Base-by-base conservation (phyloP, 2,329 filamentous ascomycete species). In the Dactylonectria estremocensis region DNA sequence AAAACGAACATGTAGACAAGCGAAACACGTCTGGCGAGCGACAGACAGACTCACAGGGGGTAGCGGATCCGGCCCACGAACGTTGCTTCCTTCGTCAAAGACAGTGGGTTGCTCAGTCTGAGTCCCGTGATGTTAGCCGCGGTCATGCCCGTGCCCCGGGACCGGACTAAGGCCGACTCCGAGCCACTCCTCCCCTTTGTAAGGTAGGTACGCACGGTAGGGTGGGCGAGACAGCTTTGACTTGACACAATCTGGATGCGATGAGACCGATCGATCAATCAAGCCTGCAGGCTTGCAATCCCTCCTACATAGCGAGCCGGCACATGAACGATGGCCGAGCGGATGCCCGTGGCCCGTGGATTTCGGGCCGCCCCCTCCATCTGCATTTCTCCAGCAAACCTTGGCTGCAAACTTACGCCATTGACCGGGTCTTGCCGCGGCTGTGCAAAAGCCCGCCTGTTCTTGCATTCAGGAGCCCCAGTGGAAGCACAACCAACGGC, bases 241-340 rank as follows among this genome's bases (percentile, higher is more conserved):
- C 24, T 28, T 43, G 40, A n/a, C 40, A 8, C 14, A 18, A 14
- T n/a, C 37, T 14, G 40, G 40, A 43, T 43, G 40, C 7, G 24
- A 28, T 28, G 7, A 10, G n/a, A n/a, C 50, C 33, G 45, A 46
- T 62, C 59, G 46, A 55, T 62, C 59, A 62, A 43, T 55, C 50
- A 62, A 62, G 50, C 50, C 24, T 28, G 24, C 24, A 28, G 7
- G 24, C 24, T 28, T 28, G 24, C 24, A 28, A 28, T 55, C 40
- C 50, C 55, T 24, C 53, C 59, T 16, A 16, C 59, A 62, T 5
- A 62, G 49, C 50, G 50, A 37, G 31, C 33, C 50, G 40, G 49
- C 22, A 48, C 59, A 55, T 48, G 59, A 61, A 61, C 59, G 22
- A 35, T 62, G 59, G 50, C 20, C 31, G 40, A 55, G 50, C 20